Percentiles rank a stretch among this genome's conserved stretches.
phyloP scores from a whole-genome alignment of 495 filamentous ascomycete species.

The Penicillium antarcticum region DNA sequence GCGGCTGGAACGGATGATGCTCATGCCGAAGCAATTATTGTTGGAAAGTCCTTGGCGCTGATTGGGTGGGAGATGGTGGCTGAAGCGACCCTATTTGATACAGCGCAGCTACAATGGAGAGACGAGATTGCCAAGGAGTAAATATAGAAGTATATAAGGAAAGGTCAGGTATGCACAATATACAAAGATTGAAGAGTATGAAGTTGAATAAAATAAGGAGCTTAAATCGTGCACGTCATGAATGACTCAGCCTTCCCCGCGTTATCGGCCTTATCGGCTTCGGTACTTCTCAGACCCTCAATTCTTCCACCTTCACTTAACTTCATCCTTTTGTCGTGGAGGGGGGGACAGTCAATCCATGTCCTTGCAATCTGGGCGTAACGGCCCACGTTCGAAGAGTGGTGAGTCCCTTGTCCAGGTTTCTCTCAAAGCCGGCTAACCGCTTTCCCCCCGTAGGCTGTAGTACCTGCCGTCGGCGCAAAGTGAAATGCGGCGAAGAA shows the following conservation, averaged over 20 bases:
- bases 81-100: constrained; percentile 39
- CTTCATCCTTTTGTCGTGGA: constrained; percentile 2
- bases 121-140: constrained; percentile 17
- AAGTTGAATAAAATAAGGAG: no score
- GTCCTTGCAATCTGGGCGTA: constrained; percentile 30
- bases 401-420: constrained; percentile 14
- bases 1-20: constrained; percentile 53
- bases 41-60: constrained; percentile 54
- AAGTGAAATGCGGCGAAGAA: constrained; percentile 55
- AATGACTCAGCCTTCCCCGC: constrained; percentile 5
- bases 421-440: not conserved
- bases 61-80: constrained; percentile 53
- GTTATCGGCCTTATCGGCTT: constrained; percentile 4
- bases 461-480: constrained; percentile 53
- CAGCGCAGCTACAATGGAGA: constrained; percentile 25
- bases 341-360: constrained; percentile 29
- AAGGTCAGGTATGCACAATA: no score
- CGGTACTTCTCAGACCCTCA: constrained; percentile 2
- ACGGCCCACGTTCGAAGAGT: constrained; percentile 47
- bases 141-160: constrained; percentile 6
- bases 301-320: constrained; percentile 1
- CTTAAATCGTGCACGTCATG: not conserved
- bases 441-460: constrained; percentile 27
- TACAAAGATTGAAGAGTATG: no score
- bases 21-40: constrained; percentile 48